Evolutionary conservation across 495 filamentous ascomycete species (phyloP), one percentile per base, ranked within the genome.

Genomic region (Podospora conica): DNA sequence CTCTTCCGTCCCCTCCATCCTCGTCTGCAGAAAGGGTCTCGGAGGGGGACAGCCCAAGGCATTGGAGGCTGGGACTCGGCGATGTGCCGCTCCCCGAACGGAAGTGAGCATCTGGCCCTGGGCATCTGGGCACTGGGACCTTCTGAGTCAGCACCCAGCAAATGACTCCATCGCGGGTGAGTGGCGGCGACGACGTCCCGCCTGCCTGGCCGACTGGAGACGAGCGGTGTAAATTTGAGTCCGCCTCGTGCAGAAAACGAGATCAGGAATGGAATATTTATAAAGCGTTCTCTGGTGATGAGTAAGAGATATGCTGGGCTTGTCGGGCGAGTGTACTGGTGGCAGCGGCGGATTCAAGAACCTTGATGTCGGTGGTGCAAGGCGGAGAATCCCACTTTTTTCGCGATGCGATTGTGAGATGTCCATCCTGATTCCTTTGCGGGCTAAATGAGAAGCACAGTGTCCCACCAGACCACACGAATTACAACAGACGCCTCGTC

Each of bases 21-120:
- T 15, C 55, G 29, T 4, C 55, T 57, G 55, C 55, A 57, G 55
- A 24, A 23, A 61, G 60, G 60, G 60, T 61, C 60, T 61, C 60
- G 23, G 60, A 9, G 48, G 23, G 23, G 60, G 20, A n/a, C n/a
- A 9, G 40, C 8, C 33, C 40, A 48, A 48, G 33, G n/a, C n/a
- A n/a, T n/a, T n/a, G n/a, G n/a, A n/a, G n/a, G 40, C 40, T 48
- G 40, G 40, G 15, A 18, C 33, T 18, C 33, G 33, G 40, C 40
- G 40, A 48, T 48, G 40, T 23, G 60, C 20, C 60, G 60, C 12
- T 15, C 10, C 8, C 18, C 20, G 55, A 12, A 27, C 23, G 23
- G 55, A 8, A 57, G 4, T 8, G 55, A 2, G 55, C 55, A 57
- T 56, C 55, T 57, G 55, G 24, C 55, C 15, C 10, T 6, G 11